phyloP scores from a whole-genome alignment of 495 filamentous ascomycete species.

The Lindgomyces ingoldianus region DNA sequence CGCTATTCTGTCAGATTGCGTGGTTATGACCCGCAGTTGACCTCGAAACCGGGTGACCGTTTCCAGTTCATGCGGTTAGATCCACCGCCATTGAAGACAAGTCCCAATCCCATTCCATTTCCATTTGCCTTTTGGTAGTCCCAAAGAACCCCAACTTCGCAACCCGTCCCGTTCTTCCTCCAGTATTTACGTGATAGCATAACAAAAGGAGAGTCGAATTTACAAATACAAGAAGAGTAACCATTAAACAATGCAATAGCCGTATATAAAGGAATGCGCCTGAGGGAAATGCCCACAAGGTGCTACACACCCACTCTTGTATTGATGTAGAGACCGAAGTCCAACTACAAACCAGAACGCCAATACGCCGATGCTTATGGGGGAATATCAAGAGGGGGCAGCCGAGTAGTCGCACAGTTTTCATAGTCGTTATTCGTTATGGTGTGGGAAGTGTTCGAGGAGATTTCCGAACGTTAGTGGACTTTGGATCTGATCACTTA shows the following conservation, averaged over 20 bases:
- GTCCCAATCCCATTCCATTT: too few relatives aligned
- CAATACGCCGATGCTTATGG: conserved; percentile 25
- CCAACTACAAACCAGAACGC: conserved; percentile 4
- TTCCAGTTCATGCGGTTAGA: too few relatives aligned
- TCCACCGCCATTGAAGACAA: too few relatives aligned
- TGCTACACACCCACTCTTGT: background rate
- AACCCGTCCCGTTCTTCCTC: background rate
- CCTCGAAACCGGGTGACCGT: too few relatives aligned
- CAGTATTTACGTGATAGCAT: conserved; percentile 30
- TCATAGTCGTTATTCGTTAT: too few relatives aligned
- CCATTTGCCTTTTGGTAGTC: background rate
- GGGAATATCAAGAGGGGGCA: background rate
- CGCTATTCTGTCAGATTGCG: too few relatives aligned
- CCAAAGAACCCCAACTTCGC: background rate
- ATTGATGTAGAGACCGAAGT: conserved; percentile 7
- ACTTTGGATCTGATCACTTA: background rate
- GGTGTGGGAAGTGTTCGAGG: too few relatives aligned
- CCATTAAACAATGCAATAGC: background rate
- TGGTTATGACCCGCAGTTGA: too few relatives aligned
- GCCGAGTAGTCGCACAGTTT: too few relatives aligned
- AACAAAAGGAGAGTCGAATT: conserved; percentile 13
- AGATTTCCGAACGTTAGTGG: background rate
- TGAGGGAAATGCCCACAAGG: background rate
- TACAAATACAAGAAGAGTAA: conserved; percentile 7
- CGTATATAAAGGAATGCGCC: background rate